Percentiles rank a stretch among this genome's conserved stretches.
Conservation (phyloP, 305 asterid species). For the Fraxinus paxiana region DNA sequence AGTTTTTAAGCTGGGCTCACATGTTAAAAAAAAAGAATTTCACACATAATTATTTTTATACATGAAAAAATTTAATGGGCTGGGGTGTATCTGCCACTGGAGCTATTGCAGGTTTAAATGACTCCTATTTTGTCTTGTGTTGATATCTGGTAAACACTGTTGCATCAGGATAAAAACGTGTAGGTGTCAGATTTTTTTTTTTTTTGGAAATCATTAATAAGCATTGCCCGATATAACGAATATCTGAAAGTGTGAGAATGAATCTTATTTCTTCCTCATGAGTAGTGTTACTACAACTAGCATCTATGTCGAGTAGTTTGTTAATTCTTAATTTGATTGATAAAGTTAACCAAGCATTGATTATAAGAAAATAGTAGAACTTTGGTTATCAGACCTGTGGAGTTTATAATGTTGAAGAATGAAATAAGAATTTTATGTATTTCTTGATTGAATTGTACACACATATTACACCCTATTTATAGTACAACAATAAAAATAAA, state of each 20-base stretch:
- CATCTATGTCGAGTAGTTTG: background rate
- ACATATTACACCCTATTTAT: background rate
- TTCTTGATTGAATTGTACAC: background rate
- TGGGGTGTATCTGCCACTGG: background rate
- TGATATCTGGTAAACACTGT: background rate
- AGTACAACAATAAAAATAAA: background rate
- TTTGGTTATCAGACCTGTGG: background rate
- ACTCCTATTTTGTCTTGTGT: slow-evolving; percentile 6
- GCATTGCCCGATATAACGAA: background rate
- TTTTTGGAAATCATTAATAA: background rate
- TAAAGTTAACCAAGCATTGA: background rate
- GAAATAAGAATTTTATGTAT: background rate
- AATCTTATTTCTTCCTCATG: background rate
- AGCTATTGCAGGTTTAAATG: slow-evolving; percentile 5
- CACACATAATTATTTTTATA: background rate
- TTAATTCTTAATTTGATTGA: background rate
- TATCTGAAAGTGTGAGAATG: background rate
- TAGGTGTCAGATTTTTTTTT: background rate
- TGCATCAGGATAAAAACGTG: background rate
- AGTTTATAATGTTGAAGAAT: background rate
- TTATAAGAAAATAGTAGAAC: background rate
- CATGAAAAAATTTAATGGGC: background rate
- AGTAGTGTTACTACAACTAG: background rate
- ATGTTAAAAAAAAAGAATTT: background rate
- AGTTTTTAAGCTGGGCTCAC: background rate